Evolutionary conservation across 768 basidiomycete species (phyloP), one percentile per base, ranked within the genome.

Genomic region (Dendrothele bispora): DNA sequence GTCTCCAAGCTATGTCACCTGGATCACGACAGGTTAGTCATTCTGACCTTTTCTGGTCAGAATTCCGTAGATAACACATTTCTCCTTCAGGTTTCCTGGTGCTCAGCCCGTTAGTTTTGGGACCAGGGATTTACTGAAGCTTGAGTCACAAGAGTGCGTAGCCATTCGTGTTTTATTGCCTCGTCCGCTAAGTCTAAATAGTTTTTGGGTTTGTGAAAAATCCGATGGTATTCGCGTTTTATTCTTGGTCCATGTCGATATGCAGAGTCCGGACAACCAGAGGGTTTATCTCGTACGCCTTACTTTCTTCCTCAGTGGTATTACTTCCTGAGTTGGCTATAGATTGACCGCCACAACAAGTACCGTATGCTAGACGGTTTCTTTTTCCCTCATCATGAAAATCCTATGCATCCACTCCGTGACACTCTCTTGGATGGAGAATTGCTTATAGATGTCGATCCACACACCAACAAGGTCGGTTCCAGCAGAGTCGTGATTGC

Each of bases 161-260:
- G 18, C 24, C 21, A 41, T 3, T 22, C 44, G 36, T 35, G 20
- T 35, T 51, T 39, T 26, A 7, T 51, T 2, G 36, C 39, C 26
- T 35, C 3, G 15, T 39, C 15, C 38, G 27, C 30, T 40, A 52
- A 46, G 39, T 39, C n/a, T n/a, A n/a, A n/a, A n/a, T n/a, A 98
- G 95, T 62, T 99, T 89, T 67, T 99, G 95, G 95, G 97, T 99
- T 35, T 97, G 94, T 70, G 97, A 99, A 73, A 98, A 98, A 73
- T 95, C 92, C 11, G 97, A 98, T 61, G 97, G 97, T 11, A 64
- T 99, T 43, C 83, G 97, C 28, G 90, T 98, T 32, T 73, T 99
- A 24, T 80, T 98, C 43, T 70, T 95, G 49, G 78, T 98, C 41
- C 72, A 78, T 63, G 78, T 85, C 42, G 74, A 87, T 71, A n/a